Evolutionary conservation across 106 monocot species (phyloP), one percentile per base, ranked within the genome.

Genomic region (Acanthochlamys bracteata): DNA sequence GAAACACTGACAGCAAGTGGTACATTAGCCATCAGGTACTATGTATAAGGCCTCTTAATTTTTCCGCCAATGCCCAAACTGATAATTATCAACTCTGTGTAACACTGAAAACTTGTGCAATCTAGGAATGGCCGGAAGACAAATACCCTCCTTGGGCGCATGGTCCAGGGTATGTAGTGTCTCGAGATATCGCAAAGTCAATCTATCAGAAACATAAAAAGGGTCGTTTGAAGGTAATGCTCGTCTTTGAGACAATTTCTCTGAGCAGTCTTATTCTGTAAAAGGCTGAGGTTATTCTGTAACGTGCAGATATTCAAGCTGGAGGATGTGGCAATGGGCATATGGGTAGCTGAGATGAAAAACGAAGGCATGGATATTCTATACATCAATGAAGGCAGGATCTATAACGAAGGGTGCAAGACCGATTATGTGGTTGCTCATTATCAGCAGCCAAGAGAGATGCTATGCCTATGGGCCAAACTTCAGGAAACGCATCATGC

Each of bases 321-420:
- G 61, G 95, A 96, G 66, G 95, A 96, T 79, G 95, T 96, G 8
- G 90, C 95, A 45, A 96, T 96, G 95, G 95, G 95, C 10, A 90
- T 96, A 59, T 93, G 88, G 93, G 72, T 90, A 45, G 66, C 76
- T 17, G 75, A 90, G 19, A 78, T 90, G 84, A 74, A 75, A 66
- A 88, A 83, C 53, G 61, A 68, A 46, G 95, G 95, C 0, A 69
- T 74, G 59, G 43, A 68, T 23, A 68, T 96, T 10, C 77, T 70
- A 42, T 96, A 96, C 57, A 80, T 67, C 43, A 80, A 75, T 20
- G 90, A 91, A 4, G 78, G 55, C 23, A 85, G 96, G 66, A 74
- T 96, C 39, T 66, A 75, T 49, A 63, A 19, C 16, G 80, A 74
- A 21, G 90, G 91, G 2, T 91, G 96, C 27, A 83, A 91, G 66